phyloP scores from a whole-genome alignment of 2,329 filamentous ascomycete species.

The Juglanconis juglandina region DNA sequence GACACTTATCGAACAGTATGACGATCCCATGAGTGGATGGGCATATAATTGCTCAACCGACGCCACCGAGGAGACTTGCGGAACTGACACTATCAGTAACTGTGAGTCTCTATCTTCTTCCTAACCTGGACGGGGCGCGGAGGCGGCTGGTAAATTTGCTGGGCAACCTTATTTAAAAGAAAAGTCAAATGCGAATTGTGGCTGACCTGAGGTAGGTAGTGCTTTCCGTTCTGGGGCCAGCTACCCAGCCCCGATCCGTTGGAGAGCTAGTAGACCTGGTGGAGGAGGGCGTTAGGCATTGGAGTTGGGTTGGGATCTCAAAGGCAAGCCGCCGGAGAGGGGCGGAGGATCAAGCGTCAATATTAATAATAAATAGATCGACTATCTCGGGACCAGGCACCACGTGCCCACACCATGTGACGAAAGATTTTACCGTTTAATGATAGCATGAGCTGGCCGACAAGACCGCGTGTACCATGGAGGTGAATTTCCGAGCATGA shows the following conservation, averaged over 20 bases:
- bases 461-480: too few species aligned
- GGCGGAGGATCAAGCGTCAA: neutral
- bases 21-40: constrained; percentile 1
- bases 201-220: neutral
- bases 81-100: neutral
- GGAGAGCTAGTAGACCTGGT: neutral
- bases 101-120: neutral
- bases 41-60: constrained; percentile 1
- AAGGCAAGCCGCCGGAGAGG: neutral
- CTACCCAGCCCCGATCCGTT: neutral
- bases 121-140: too few species aligned
- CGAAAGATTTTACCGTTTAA: too few species aligned
- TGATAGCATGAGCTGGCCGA: too few species aligned
- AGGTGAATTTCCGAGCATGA: too few species aligned
- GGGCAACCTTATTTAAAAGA: too few species aligned
- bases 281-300: neutral
- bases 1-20: neutral
- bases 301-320: neutral
- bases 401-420: too few species aligned
- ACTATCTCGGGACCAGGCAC: too few species aligned
- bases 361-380: too few species aligned
- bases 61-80: neutral
- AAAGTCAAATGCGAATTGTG: too few species aligned
- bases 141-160: too few species aligned
- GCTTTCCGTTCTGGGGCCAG: neutral